Evolutionary conservation across 148 eudicot species (phyloP).

Genomic region (Polygonum maritimum): DNA sequence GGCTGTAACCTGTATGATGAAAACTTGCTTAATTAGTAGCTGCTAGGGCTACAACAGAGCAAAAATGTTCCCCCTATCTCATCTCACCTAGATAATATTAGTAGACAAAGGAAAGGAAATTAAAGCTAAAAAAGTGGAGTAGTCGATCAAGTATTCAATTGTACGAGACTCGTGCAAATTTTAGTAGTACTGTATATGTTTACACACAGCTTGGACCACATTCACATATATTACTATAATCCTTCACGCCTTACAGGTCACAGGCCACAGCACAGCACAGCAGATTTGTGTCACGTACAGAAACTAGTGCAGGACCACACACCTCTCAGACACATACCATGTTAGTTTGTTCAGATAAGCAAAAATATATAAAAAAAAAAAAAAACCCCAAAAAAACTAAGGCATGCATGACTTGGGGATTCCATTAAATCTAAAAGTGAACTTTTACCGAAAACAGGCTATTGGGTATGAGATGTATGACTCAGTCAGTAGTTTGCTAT

Average conservation of each 20-base stretch:
- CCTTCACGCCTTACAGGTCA: neutral
- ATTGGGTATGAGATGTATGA: neutral
- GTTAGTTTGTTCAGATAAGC: neutral
- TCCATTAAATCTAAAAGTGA: neutral
- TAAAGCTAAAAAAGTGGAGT: too few species aligned
- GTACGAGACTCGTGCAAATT: neutral
- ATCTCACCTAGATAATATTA: too few species aligned
- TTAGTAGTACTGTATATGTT: neutral
- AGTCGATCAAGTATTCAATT: neutral
- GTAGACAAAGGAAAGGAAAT: too few species aligned
- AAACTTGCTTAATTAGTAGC: too few species aligned
- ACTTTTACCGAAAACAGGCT: neutral
- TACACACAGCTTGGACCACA: neutral
- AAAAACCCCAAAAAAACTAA: neutral
- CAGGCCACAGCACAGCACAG: neutral
- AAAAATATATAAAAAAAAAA: too few species aligned
- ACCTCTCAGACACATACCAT: slow-evolving; percentile 5
- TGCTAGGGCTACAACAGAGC: too few species aligned
- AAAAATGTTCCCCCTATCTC: too few species aligned
- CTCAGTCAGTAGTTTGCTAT: neutral
- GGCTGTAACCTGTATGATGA: too few species aligned
- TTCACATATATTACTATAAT: neutral
- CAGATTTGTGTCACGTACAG: slow-evolving; percentile 7
- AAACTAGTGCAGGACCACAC: slow-evolving; percentile 9
- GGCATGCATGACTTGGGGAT: neutral